A percentile compares a stretch with the other conserved stretches of the same genome.
phyloP scores from a whole-genome alignment of 2,329 filamentous ascomycete genomes.

The Pseudonectria buxi region DNA sequence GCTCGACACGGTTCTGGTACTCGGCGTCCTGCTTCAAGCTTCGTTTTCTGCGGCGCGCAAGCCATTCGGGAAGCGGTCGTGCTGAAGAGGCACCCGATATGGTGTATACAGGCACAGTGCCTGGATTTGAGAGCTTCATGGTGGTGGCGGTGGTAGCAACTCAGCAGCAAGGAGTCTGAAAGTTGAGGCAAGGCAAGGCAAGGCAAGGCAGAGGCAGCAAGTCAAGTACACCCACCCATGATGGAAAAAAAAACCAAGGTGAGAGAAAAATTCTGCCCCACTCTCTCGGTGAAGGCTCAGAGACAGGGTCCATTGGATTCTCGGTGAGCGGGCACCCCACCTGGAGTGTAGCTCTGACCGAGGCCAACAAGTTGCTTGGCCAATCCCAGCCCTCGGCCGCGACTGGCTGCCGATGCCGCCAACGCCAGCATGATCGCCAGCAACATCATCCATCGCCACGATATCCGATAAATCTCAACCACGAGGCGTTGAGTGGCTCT shows the following conservation, averaged over 20 bases:
- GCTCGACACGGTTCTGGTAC: constrained; percentile 87
- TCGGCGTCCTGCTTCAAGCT: constrained; percentile 89
- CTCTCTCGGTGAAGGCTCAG: constrained; percentile 1
- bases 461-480: too few relatives aligned
- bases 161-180: too few relatives aligned
- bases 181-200: too few relatives aligned
- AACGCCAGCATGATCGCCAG: not conserved
- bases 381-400: not conserved
- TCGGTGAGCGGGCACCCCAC: constrained; percentile 12
- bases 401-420: not conserved
- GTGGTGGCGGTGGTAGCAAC: not conserved
- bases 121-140: constrained; percentile 80
- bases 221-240: not conserved
- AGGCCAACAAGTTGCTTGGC: constrained; percentile 1
- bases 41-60: constrained; percentile 80
- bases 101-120: constrained; percentile 85
- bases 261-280: constrained; percentile 20
- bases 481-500: too few relatives aligned
- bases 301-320: too few relatives aligned
- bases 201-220: too few relatives aligned
- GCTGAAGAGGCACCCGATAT: constrained; percentile 86
- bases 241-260: constrained; percentile 25
- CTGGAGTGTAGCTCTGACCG: constrained; percentile 11
- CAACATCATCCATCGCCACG: too few relatives aligned
- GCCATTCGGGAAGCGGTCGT: constrained; percentile 88